Evolutionary conservation across 306 rosid genomes (phyloP), one percentile per base, ranked within the genome.

Genomic region (Dryas drummondii): DNA sequence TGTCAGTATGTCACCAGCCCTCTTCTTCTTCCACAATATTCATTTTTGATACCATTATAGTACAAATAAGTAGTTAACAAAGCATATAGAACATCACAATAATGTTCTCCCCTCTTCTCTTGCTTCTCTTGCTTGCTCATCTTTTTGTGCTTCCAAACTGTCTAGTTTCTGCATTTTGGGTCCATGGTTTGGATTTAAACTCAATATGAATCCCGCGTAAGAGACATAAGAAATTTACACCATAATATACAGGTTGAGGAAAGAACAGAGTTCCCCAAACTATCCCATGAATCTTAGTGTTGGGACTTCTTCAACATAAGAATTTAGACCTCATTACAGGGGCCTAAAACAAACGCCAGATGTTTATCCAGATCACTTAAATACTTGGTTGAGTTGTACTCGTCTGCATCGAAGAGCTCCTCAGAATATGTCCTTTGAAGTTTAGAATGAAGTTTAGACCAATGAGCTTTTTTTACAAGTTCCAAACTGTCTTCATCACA

Each of bases 331-430:
- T 80, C 71, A 51, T 84, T 78, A 58, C 71, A 57, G 26, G 62
- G 17, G 68, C 87, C 84, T 63, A 90, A 84, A 67, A 88, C 84
- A 64, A 83, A 80, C 80, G 87, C 90, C 85, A 82, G 73, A 13
- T 86, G 84, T 72, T 82, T 78, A 80, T 85, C 88, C 40, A 79
- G 67, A 15, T 89, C 93, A 51, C 16, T 85, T 79, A 90, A 79
- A 32, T 77, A 68, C 80, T 90, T 89, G 2, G 97, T 96, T 54
- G 93, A 90, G 85, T 92, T 90, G 80, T 87, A 90, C 80, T 92
- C 97, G 65, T 90, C 97, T 84, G 97, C 93, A 77, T 92, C 97
- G 0, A 74, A 74, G 19, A 92, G 90, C 83, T 96, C 97, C 81
- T 74, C 93, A 5, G 97, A 92, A 73, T 86, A 92, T 14, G 97